Conservation (phyloP, 2,329 filamentous ascomycete species). For the Bipolaris oryzae region DNA sequence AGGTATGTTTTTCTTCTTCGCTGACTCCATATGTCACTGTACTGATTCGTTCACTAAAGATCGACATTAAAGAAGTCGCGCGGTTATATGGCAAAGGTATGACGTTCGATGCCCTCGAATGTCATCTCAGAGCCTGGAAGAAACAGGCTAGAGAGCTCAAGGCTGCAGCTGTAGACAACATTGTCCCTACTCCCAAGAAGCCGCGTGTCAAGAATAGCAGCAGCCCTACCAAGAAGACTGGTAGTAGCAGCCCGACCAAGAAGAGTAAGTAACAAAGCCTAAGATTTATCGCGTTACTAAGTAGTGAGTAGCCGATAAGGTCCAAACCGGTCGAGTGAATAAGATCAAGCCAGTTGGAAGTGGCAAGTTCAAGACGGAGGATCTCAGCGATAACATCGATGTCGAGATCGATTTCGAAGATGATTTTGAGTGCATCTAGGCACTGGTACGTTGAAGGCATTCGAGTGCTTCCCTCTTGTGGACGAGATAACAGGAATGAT, state of each 20-base stretch:
- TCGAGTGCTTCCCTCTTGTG: too few relatives aligned
- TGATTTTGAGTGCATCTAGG: background rate
- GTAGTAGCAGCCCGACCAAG: background rate
- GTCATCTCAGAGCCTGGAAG: constrained; percentile 54
- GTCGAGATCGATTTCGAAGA: background rate
- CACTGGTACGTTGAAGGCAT: too few relatives aligned
- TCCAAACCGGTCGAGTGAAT: background rate
- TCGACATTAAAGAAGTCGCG: constrained; percentile 54
- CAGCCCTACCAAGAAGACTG: constrained; percentile 8
- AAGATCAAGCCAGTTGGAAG: background rate
- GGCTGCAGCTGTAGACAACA: constrained; percentile 14
- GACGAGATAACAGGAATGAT: too few relatives aligned
- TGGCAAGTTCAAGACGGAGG: background rate
- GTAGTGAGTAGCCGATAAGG: background rate
- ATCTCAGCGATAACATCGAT: background rate
- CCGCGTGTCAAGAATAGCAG: background rate
- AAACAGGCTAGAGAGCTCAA: constrained; percentile 47
- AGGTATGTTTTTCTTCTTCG: constrained; percentile 29
- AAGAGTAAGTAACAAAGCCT: background rate
- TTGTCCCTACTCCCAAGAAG: constrained; percentile 5
- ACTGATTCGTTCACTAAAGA: constrained; percentile 40
- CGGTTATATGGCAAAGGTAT: constrained; percentile 53
- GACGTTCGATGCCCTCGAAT: constrained; percentile 57
- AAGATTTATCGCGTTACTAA: background rate
- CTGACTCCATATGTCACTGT: too few relatives aligned